Evolutionary conservation across 2,329 filamentous ascomycete genomes (phyloP), one percentile per base, ranked within the genome.

Genomic region (Cadophora malorum): DNA sequence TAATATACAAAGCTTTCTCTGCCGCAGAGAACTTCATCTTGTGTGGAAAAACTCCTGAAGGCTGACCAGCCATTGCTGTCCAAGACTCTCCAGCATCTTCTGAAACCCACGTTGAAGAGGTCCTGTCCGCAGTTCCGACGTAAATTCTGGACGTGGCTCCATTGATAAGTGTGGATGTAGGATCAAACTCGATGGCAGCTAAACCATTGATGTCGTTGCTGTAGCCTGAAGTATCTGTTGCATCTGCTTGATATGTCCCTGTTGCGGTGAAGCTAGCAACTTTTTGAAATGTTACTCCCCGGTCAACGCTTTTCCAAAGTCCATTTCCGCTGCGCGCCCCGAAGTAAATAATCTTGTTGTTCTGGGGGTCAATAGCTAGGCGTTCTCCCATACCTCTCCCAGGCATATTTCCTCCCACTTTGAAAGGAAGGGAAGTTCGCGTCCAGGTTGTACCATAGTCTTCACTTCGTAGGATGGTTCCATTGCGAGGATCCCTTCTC

Each of bases 381-480:
- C 86, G 81, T 73, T 88, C 86, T 19, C 86, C 86, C 77, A 83
- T 85, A 8, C 86, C 86, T 38, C 86, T 82, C 2, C 86, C 86
- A 4, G 86, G 86, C 85, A 88, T 88, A 73, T 88, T 88, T 0
- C 86, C 86, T 5, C 86, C 86, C 53, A 87, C 84, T 74, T 88
- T 88, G 80, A 88, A 88, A 2, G 84, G 80, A 0, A 88, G 79
- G 7, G 79, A 77, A 0, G 83, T 82, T 21, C 80, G 78, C 1
- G 78, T 72, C 84, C 85, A 88, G 0, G 85, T 87, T 4, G 76
- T 78, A 1, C 86, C 86, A 71, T 82, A 80, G 70, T 89, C 84
- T 9, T 80, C 82, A 14, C 84, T 86, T 53, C 82, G 81, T 33
- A 86, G 80, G 45, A 88, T 86, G 12, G 83, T 79, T 9, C 85